These are phyloP conservation scores for Zalerion maritima DNA, from an alignment of 495 filamentous ascomycete genomes.

Conservation along the genomic window DNA sequence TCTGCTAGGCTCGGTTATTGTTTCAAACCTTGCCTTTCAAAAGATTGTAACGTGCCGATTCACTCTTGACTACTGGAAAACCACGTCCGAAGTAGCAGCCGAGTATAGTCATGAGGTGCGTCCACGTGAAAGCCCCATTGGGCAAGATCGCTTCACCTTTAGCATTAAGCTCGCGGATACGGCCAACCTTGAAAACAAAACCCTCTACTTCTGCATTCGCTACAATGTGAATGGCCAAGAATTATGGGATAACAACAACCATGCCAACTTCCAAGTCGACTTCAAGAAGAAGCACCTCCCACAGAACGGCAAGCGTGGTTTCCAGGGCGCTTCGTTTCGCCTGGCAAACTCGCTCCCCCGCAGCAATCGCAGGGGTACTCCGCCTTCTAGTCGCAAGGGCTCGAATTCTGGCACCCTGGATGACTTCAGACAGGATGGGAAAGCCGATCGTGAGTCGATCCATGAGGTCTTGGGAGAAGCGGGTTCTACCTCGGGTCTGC, in stretches of 20 bases:
- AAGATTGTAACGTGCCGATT: constrained; percentile 82
- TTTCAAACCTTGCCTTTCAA: constrained; percentile 80
- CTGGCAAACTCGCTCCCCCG: constrained; percentile 52
- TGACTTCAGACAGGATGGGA: constrained; percentile 39
- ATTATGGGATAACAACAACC: constrained; percentile 87
- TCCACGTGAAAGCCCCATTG: constrained; percentile 47
- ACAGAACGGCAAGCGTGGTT: constrained; percentile 37
- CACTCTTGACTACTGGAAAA: constrained; percentile 96
- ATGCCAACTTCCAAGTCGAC: constrained; percentile 79
- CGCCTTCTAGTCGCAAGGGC: constrained; percentile 31
- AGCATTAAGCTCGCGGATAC: constrained; percentile 85
- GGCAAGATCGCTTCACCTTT: constrained; percentile 82
- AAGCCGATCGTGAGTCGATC: too few relatives aligned
- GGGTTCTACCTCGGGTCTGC: constrained; percentile 21
- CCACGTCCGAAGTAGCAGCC: constrained; percentile 81
- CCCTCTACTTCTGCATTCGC: constrained; percentile 78
- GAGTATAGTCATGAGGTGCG: constrained; percentile 73
- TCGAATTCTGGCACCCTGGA: constrained; percentile 36
- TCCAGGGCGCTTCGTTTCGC: constrained; percentile 36
- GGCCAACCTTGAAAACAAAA: constrained; percentile 79
- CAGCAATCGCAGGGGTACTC: constrained; percentile 47
- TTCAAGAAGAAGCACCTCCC: constrained; percentile 63
- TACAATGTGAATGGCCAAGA: constrained; percentile 78
- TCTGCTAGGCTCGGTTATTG: constrained; percentile 66
- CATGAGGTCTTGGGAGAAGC: constrained; percentile 40